Conservation (phyloP, 495 filamentous ascomycete genomes). For the Penicillium pancosmium region DNA sequence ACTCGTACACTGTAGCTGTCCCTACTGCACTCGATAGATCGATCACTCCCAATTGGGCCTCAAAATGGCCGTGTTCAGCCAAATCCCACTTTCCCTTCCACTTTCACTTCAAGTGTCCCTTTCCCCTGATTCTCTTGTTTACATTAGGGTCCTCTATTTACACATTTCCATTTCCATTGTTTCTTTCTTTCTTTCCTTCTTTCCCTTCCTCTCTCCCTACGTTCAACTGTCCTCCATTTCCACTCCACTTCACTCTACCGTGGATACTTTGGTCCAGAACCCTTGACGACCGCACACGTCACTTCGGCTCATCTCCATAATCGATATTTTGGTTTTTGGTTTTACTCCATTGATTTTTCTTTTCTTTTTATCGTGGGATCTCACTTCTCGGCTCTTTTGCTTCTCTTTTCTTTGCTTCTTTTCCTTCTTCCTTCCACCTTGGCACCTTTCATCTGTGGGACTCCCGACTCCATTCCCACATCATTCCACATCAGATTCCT, state of each 20-base stretch:
- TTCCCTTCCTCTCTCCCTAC: background rate
- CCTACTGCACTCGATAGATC: background rate
- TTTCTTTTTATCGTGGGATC: too few relatives aligned
- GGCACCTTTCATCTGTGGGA: too few relatives aligned
- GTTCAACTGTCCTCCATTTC: background rate
- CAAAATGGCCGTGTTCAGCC: conserved; percentile 19
- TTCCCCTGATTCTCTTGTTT: background rate
- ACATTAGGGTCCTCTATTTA: too few relatives aligned
- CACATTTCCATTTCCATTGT: conserved; percentile 8
- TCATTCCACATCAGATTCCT: conserved; percentile 22
- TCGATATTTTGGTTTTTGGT: conserved; percentile 13
- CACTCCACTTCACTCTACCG: conserved; percentile 6
- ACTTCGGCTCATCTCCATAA: conserved; percentile 18
- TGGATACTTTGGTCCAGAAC: conserved; percentile 14
- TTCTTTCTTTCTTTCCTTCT: conserved; percentile 1
- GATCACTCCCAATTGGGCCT: background rate
- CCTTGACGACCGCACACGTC: conserved; percentile 28
- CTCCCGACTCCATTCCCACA: background rate
- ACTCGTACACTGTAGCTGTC: background rate
- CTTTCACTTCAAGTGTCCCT: background rate
- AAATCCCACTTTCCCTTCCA: background rate
- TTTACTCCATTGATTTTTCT: background rate
- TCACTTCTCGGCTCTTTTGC: too few relatives aligned
- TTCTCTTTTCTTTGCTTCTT: conserved; percentile 1
- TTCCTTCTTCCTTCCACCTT: background rate